Evolutionary conservation across 306 rosid genomes (phyloP), one percentile per base, ranked within the genome.

Genomic region (Heteromeles arbutifolia): DNA sequence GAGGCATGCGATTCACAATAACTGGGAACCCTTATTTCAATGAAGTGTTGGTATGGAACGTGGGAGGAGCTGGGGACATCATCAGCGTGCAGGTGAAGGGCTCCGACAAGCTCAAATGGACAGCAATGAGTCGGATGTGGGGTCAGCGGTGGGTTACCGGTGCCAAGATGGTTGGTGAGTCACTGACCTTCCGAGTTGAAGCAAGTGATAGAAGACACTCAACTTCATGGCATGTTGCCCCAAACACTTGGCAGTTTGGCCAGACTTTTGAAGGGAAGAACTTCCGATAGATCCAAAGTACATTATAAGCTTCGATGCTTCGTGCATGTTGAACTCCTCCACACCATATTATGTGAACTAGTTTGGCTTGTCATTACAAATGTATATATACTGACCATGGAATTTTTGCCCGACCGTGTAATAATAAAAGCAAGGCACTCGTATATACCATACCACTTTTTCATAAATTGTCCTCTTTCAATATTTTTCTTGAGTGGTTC

Each of bases 11-110:
- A 48, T 90, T 87, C 81, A 91, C 94, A 4, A 79, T 91, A 22
- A 85, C 81, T 0, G 97, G 98, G 65, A 91, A 88, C 79, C 94
- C 94, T 1, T 91, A 89, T 52, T 91, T 73, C 85, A 82, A 84
- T 62, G 72, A 87, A 61, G 82, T 91, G 1, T 11, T 73, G 74
- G 88, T 91, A 50, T 87, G 89, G 87, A 94, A 91, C 65, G 94
- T 91, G 18, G 97, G 86, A 32, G 98, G 97, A 62, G 92, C 93
- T 2, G 98, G 98, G 14, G 96, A 91, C 24, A 15, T 88, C 8
- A 45, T 14, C 4, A 29, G 79, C 26, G 74, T 90, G 34, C 80
- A 72, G 21, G 96, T 94, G 83, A 91, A 86, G 82, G 91, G 96
- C 12, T 28, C 65, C 18, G 8, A 81, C 11, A 83, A 91, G 4